These are phyloP conservation scores for Ganoderma boninense DNA, from an alignment of 1,284 basidiomycete species.

Conservation along the genomic window DNA sequence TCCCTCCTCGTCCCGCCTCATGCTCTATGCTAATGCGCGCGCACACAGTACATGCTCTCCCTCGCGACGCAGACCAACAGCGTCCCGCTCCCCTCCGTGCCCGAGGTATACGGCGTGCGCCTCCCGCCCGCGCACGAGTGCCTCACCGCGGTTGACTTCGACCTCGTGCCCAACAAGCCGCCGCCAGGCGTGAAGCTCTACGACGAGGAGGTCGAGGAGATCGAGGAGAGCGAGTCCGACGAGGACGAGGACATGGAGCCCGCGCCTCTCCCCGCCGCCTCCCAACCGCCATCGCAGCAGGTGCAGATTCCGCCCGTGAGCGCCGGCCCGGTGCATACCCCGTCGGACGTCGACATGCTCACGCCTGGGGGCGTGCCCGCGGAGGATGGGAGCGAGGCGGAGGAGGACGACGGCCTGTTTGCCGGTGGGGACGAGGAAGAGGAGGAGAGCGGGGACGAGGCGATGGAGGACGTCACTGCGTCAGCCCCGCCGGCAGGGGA, in stretches of 20 bases:
- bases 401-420: slow-evolving; percentile 70
- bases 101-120: slow-evolving; percentile 95
- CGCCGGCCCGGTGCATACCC: slow-evolving; percentile 63
- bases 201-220: slow-evolving; percentile 82
- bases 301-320: slow-evolving; percentile 45
- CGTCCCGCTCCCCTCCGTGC: slow-evolving; percentile 88
- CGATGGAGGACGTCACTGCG: slow-evolving; percentile 78
- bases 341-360: slow-evolving; percentile 72
- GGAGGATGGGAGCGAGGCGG: slow-evolving; percentile 73
- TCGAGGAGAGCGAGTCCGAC: slow-evolving; percentile 72
- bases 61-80: slow-evolving; percentile 93
- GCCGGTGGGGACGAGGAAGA: slow-evolving; percentile 74
- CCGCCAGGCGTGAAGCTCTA: slow-evolving; percentile 77
- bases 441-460: slow-evolving; percentile 74
- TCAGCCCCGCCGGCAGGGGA: slow-evolving; percentile 43
- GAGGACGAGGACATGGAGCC: slow-evolving; percentile 75
- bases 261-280: slow-evolving; percentile 47
- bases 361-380: slow-evolving; percentile 52
- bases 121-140: slow-evolving; percentile 86
- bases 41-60: slow-evolving; percentile 81
- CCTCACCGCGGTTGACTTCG: slow-evolving; percentile 92
- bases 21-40: not conserved
- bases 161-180: slow-evolving; percentile 89
- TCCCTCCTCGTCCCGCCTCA: too few relatives aligned
- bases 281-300: slow-evolving; percentile 8